Percentiles rank a stretch among this genome's conserved stretches.
Evolutionary conservation across 2,329 filamentous ascomycete species (phyloP).

Genomic region (Metarhizium sp.): DNA sequence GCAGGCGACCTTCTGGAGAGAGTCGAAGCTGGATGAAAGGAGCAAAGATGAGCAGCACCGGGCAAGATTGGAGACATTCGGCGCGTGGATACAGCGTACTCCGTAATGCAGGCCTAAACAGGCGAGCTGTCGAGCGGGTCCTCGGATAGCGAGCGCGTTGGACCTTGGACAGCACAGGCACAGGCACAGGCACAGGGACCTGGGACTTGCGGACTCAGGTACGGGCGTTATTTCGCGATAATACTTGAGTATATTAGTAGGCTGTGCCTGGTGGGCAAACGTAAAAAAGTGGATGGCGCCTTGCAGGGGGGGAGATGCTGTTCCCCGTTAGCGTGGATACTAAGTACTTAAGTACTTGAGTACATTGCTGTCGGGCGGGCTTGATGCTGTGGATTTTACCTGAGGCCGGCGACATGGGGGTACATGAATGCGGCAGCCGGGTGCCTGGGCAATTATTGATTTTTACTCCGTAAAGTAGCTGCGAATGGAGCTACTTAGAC

Average conservation of each 20-base stretch:
- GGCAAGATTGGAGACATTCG: neutral
- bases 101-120: no score
- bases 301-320: neutral
- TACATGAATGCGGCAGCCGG: slow-evolving; percentile 2
- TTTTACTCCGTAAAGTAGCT: neutral
- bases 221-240: neutral
- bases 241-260: neutral
- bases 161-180: no score
- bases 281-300: neutral
- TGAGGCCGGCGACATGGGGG: neutral
- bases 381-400: neutral
- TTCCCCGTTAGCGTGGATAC: neutral
- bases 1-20: neutral
- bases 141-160: no score
- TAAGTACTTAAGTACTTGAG: no score
- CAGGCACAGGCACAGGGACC: no score
- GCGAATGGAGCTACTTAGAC: neutral
- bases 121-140: no score
- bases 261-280: neutral
- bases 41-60: slow-evolving; percentile 10
- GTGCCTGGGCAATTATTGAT: neutral
- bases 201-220: neutral
- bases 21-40: slow-evolving; percentile 8
- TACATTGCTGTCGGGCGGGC: neutral
- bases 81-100: neutral